Evolutionary conservation across 345 rosid species (phyloP), one percentile per base, ranked within the genome.

Genomic region (Salix purpurea): DNA sequence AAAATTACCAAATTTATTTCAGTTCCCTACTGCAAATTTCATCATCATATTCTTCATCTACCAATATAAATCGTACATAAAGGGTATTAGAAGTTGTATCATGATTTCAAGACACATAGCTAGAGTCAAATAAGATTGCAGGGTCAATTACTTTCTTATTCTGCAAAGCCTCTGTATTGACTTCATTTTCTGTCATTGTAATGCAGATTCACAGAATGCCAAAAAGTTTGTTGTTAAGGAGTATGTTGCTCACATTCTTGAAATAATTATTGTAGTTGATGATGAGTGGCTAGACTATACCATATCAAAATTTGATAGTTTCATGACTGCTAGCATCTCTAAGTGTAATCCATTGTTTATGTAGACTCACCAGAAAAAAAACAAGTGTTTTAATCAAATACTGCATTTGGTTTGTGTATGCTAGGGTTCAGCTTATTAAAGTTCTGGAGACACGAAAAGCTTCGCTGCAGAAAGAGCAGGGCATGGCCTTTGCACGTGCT

Each of bases 401-500:
- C 46, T 11, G 64, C 32, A 4, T 72, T 66, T 71, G 65, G 64
- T 60, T 34, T 73, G 10, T 64, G 50, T 44, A 46, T 79, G 76
- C 64, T 79, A 96, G 98, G 87, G 90, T 85, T 78, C 95, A 96
- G 84, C 97, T 94, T 76, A 72, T 91, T 88, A 92, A 88, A 88
- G 97, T 91, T 79, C 82, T 96, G 77, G 98, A 92, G 90, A 89
- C 95, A 56, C 89, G 99, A 68, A 91, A 74, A 87, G 83, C 81
- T 66, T 86, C 84, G 78, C 85, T 96, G 76, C 98, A 88, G 88
- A 94, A 94, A 83, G 99, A 96, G 87, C 99, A 96, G 89, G 99
- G 98, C 46, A 96, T 96, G 99, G 98, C 98, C 80, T 96, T 96
- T 84, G 99, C 99, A 64, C 97, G 97, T 78, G 97, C 99, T 79